Evolutionary conservation across 306 rosid species (phyloP).

Genomic region (Trichosanthes truncata): DNA sequence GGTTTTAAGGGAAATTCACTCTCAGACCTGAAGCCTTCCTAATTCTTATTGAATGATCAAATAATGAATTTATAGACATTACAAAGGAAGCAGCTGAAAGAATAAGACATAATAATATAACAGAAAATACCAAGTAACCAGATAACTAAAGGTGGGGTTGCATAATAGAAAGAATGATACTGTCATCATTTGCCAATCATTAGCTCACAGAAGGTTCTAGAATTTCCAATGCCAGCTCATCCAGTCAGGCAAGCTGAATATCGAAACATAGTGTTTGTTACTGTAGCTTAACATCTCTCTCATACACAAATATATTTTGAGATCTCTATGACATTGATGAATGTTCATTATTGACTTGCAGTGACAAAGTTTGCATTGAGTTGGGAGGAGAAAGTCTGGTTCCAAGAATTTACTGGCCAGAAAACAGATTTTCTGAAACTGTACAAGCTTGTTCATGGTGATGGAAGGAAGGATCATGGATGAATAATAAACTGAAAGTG

Average conservation of each 20-base stretch:
- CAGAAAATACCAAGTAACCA: not conserved
- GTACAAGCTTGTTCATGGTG: not conserved
- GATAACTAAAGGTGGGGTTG: not conserved
- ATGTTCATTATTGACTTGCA: not conserved
- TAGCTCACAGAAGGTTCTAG: not conserved
- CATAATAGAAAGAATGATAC: not conserved
- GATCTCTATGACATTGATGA: not conserved
- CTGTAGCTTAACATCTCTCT: not conserved
- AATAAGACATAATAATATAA: not conserved
- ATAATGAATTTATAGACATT: not conserved
- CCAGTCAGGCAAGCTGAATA: not conserved
- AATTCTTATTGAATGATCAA: not conserved
- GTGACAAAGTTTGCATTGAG: not conserved
- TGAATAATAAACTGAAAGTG: not conserved
- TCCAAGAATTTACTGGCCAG: not conserved
- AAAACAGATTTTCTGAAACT: not conserved
- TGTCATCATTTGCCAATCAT: not conserved
- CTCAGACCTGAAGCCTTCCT: not conserved
- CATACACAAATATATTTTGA: not conserved
- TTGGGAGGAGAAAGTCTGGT: not conserved
- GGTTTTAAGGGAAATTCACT: not conserved
- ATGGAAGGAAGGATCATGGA: not conserved
- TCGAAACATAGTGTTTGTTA: not conserved
- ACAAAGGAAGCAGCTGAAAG: not conserved
- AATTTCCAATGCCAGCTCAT: not conserved